A percentile compares a stretch with the other conserved stretches of the same genome.
Evolutionary conservation across 2,329 filamentous ascomycete genomes (phyloP).

Genomic region (Coleophoma cylindrospora): DNA sequence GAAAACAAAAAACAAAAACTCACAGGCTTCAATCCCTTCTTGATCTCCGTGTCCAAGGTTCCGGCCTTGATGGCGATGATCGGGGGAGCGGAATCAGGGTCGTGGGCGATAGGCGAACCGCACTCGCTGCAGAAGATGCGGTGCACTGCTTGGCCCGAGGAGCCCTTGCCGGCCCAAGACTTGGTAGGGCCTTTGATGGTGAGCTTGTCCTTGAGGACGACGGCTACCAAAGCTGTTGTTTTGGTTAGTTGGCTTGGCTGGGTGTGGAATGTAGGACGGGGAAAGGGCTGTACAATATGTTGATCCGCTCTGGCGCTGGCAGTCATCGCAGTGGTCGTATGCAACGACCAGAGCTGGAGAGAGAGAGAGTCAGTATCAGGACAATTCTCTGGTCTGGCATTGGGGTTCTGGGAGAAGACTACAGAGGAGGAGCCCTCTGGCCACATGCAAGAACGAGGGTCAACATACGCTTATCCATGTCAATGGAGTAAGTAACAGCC

Average conservation of each 20-base stretch:
- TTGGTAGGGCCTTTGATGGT: constrained; percentile 59
- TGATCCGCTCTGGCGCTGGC: constrained; percentile 64
- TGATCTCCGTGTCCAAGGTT: constrained; percentile 56
- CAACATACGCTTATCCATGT: constrained; percentile 32
- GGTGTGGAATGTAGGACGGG: not conserved
- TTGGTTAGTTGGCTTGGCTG: not conserved
- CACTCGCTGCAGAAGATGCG: constrained; percentile 67
- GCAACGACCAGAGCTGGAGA: constrained; percentile 31
- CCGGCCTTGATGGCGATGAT: constrained; percentile 68
- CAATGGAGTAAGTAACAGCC: constrained; percentile 62
- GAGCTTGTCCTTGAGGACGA: constrained; percentile 63
- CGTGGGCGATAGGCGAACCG: constrained; percentile 65
- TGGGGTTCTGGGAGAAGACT: too few species aligned
- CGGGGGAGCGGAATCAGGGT: constrained; percentile 63
- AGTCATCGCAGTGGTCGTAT: constrained; percentile 71
- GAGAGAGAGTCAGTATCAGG: not conserved
- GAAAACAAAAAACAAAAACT: constrained; percentile 17
- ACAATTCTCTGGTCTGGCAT: too few species aligned
- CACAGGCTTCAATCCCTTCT: constrained; percentile 63
- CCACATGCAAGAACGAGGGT: too few species aligned
- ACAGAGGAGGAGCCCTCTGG: too few species aligned
- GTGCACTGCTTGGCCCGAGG: constrained; percentile 58
- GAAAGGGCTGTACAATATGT: constrained; percentile 54
- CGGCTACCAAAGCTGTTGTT: constrained; percentile 53
- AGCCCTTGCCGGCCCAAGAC: constrained; percentile 55